Conservation (phyloP, 2,329 filamentous ascomycete genomes). For the Fusarium mundagurra region DNA sequence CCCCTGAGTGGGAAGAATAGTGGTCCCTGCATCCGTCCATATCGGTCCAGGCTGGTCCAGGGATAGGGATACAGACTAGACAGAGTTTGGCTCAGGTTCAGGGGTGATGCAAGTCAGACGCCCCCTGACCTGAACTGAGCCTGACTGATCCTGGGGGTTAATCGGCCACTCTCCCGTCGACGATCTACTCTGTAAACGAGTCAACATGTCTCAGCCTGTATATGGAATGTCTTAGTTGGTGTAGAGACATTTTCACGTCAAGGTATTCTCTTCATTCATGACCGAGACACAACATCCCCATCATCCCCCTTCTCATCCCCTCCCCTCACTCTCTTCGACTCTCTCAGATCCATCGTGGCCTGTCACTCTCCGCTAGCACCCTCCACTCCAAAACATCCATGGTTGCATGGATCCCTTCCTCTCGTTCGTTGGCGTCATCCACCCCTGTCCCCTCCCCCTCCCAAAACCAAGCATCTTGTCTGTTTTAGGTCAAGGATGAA, state of each 20-base stretch:
- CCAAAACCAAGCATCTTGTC: background rate
- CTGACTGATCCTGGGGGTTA: conserved; percentile 7
- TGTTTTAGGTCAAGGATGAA: conserved; percentile 8
- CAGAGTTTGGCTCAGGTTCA: conserved; percentile 15
- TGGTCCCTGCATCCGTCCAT: conserved; percentile 32
- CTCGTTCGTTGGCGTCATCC: conserved; percentile 22
- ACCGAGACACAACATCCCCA: background rate
- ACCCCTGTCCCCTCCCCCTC: background rate
- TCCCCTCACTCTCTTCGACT: background rate
- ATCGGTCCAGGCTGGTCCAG: conserved; percentile 2
- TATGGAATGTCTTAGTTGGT: background rate
- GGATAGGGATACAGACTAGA: background rate
- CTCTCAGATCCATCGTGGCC: background rate
- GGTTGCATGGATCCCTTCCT: background rate
- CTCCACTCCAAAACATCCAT: background rate
- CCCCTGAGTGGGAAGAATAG: conserved; percentile 22
- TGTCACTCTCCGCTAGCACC: background rate
- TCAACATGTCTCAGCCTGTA: background rate
- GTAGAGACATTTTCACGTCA: background rate
- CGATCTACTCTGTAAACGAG: background rate
- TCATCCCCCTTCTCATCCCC: background rate
- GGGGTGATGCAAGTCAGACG: conserved; percentile 39
- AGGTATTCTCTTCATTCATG: conserved; percentile 17
- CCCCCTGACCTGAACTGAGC: conserved; percentile 4
- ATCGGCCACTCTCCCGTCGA: conserved; percentile 26